Evolutionary conservation across 2,329 filamentous ascomycete species (phyloP).

Genomic region (Diaporthe amygdali): DNA sequence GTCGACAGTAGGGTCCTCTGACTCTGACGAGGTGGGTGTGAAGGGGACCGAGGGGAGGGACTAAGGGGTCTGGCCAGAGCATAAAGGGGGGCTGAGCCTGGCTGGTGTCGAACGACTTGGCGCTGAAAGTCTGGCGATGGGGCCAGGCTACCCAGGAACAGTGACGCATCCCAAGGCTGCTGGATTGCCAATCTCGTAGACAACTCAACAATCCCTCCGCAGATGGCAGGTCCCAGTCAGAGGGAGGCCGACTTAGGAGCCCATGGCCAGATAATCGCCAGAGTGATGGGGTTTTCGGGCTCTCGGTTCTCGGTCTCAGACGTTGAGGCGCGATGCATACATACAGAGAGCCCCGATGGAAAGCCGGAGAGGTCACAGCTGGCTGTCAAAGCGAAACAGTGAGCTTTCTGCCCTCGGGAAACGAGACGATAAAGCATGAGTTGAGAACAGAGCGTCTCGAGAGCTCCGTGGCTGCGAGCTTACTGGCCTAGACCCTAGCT

Average conservation of each 20-base stretch:
- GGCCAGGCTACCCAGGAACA: background rate
- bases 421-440: background rate
- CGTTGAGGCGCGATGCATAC: background rate
- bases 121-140: background rate
- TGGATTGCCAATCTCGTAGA: background rate
- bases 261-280: constrained; percentile 9
- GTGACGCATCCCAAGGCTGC: constrained; percentile 13
- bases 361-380: constrained; percentile 1
- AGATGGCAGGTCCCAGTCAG: background rate
- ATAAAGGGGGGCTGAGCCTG: background rate
- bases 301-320: constrained; percentile 17
- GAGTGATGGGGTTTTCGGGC: constrained; percentile 1
- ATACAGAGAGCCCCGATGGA: background rate
- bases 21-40: background rate
- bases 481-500: background rate
- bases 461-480: background rate
- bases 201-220: background rate
- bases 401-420: background rate
- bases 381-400: background rate
- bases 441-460: background rate
- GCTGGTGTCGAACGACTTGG: background rate
- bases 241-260: constrained; percentile 10
- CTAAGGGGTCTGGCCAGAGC: background rate
- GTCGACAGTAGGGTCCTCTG: background rate
- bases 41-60: background rate